Conservation (phyloP, 176 grass and related monocot species). For the Urochloa ruziziensis region DNA sequence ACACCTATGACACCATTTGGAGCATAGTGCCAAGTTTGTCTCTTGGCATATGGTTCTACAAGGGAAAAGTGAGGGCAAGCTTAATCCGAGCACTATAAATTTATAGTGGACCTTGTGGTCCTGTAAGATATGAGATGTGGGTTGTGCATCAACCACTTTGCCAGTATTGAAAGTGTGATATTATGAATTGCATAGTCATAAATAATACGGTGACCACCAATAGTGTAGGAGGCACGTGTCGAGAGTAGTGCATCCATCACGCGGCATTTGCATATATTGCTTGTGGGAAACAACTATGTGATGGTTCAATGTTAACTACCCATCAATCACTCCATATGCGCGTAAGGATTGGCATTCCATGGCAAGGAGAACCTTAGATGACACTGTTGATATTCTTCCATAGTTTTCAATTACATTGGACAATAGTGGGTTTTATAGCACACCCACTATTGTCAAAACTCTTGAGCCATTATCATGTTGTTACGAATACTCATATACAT, state of each 20-base stretch:
- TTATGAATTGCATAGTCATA: slow-evolving; percentile 34
- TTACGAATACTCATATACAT: background rate
- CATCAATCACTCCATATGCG: slow-evolving; percentile 44
- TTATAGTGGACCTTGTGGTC: slow-evolving; percentile 47
- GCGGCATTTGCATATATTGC: background rate
- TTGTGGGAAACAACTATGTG: slow-evolving; percentile 54
- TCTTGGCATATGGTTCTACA: slow-evolving; percentile 27
- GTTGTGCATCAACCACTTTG: slow-evolving; percentile 47
- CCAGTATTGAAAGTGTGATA: slow-evolving; percentile 30
- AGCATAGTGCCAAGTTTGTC: slow-evolving; percentile 35
- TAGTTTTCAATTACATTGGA: slow-evolving; percentile 21
- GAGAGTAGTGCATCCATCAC: background rate
- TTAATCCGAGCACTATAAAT: slow-evolving; percentile 49
- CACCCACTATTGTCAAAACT: background rate
- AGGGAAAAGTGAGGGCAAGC: slow-evolving; percentile 13
- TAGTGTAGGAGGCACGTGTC: slow-evolving; percentile 5
- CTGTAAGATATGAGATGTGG: slow-evolving; percentile 25
- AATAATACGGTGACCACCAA: slow-evolving; percentile 4
- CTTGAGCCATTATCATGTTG: background rate
- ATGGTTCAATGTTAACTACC: slow-evolving; percentile 56
- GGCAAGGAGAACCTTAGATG: background rate
- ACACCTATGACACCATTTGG: slow-evolving; percentile 50
- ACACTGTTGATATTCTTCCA: background rate
- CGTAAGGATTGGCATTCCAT: slow-evolving; percentile 14
- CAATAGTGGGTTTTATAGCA: background rate